phyloP scores from a whole-genome alignment of 2,329 filamentous ascomycete species.

The Paracamarosporium sp. region DNA sequence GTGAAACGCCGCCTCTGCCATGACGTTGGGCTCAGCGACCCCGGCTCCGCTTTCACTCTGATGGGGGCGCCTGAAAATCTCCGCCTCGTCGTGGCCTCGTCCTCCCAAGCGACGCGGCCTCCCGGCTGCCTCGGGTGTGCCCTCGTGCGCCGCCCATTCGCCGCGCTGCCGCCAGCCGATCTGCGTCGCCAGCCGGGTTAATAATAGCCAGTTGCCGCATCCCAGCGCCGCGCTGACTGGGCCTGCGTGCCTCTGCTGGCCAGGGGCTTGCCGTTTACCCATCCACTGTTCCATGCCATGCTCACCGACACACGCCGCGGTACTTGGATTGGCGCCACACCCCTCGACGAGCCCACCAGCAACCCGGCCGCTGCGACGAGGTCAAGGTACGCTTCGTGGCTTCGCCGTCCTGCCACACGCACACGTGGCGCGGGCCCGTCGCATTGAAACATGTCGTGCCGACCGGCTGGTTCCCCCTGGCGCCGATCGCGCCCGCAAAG shows the following conservation, averaged over 20 bases:
- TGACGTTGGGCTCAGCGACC: conserved; percentile 7
- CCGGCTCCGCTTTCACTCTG: background rate
- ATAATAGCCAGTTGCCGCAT: conserved; percentile 10
- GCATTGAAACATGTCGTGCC: conserved; percentile 37
- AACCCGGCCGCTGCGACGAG: conserved; percentile 11
- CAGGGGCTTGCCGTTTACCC: conserved; percentile 5
- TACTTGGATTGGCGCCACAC: no score
- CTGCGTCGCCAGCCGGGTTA: background rate
- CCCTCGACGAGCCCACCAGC: background rate
- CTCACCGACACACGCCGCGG: conserved; percentile 7
- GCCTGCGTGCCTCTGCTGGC: background rate
- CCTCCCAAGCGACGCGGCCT: no score
- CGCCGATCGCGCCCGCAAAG: conserved; percentile 18
- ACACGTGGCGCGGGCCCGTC: conserved; percentile 32
- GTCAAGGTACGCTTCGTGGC: conserved; percentile 1
- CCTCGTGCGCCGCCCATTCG: background rate
- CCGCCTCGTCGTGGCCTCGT: conserved; percentile 1
- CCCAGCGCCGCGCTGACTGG: background rate
- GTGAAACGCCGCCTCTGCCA: conserved; percentile 4
- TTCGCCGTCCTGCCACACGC: conserved; percentile 11
- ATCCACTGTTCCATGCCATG: background rate
- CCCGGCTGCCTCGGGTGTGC: background rate
- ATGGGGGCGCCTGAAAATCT: conserved; percentile 14
- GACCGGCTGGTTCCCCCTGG: conserved; percentile 30
- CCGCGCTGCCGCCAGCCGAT: background rate